Conservation (phyloP, 2,329 filamentous ascomycete genomes). For the Plenodomus biglobosus region DNA sequence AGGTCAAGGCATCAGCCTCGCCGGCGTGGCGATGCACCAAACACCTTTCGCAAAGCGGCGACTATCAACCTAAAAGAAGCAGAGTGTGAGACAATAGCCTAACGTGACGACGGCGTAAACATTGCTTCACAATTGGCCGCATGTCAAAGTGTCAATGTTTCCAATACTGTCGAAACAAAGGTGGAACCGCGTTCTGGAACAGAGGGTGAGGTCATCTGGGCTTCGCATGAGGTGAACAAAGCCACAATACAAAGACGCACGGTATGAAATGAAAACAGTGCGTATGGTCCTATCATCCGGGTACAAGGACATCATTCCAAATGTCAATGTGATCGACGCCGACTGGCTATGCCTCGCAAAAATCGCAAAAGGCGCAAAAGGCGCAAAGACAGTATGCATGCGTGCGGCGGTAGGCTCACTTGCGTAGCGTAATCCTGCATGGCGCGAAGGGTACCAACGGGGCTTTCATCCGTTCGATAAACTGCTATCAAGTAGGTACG, state of each 20-base stretch:
- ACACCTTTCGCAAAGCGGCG: background rate
- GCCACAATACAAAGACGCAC: background rate
- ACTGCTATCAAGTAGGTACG: too few relatives aligned
- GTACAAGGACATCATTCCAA: background rate
- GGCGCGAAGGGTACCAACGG: too few relatives aligned
- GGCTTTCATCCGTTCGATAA: too few relatives aligned
- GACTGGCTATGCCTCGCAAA: background rate
- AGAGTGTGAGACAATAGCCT: conserved; percentile 8
- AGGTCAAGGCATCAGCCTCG: background rate
- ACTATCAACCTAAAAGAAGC: conserved; percentile 5
- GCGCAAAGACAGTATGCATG: background rate
- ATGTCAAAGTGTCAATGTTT: background rate
- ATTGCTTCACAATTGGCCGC: conserved; percentile 8
- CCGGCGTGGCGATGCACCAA: conserved; percentile 9
- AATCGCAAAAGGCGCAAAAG: background rate
- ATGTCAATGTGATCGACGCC: background rate
- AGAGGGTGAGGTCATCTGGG: background rate
- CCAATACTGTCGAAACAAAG: conserved; percentile 9
- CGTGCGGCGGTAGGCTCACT: too few relatives aligned
- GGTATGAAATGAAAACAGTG: background rate
- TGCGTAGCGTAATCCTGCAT: too few relatives aligned
- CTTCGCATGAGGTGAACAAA: background rate
- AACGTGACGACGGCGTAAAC: conserved; percentile 10
- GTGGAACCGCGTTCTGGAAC: background rate
- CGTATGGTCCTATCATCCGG: background rate